Conservation (phyloP, 306 rosid species). For the Rosa multiflora region DNA sequence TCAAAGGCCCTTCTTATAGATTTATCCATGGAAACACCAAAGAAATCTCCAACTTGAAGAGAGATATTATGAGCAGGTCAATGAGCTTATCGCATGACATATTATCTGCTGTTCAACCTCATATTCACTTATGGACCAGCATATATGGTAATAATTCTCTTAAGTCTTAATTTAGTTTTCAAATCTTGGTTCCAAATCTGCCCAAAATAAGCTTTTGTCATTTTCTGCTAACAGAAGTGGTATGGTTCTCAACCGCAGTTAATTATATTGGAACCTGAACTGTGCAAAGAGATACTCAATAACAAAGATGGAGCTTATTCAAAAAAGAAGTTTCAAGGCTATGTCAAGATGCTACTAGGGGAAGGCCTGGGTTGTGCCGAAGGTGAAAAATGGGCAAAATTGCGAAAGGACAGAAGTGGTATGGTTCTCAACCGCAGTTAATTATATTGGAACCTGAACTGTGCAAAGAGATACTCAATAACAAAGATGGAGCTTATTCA, state of each 20-base stretch:
- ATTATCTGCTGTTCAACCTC: conserved; percentile 12
- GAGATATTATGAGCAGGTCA: conserved; percentile 13
- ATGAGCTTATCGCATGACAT: conserved; percentile 19
- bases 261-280: conserved; percentile 29
- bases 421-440: conserved; percentile 28
- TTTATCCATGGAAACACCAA: conserved; percentile 22
- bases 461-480: conserved; percentile 30
- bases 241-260: conserved; percentile 27
- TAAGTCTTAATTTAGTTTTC: background rate
- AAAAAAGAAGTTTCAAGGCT: background rate
- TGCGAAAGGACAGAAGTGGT: conserved; percentile 38
- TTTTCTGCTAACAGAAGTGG: conserved; percentile 24
- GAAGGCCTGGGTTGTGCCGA: conserved; percentile 26
- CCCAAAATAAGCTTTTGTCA: background rate
- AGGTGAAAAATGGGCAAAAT: conserved; percentile 35
- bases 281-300: conserved; percentile 32
- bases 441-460: conserved; percentile 31
- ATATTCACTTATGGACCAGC: conserved; percentile 1
- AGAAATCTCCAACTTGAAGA: conserved; percentile 21
- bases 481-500: conserved; percentile 16
- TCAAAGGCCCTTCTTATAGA: conserved; percentile 37
- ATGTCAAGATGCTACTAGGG: conserved; percentile 26
- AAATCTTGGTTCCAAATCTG: background rate
- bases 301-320: conserved; percentile 18
- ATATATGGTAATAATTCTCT: conserved; percentile 4